These are phyloP conservation scores for Alternaria sp. DNA, from an alignment of 2,329 filamentous ascomycete genomes.

Conservation along the genomic window DNA sequence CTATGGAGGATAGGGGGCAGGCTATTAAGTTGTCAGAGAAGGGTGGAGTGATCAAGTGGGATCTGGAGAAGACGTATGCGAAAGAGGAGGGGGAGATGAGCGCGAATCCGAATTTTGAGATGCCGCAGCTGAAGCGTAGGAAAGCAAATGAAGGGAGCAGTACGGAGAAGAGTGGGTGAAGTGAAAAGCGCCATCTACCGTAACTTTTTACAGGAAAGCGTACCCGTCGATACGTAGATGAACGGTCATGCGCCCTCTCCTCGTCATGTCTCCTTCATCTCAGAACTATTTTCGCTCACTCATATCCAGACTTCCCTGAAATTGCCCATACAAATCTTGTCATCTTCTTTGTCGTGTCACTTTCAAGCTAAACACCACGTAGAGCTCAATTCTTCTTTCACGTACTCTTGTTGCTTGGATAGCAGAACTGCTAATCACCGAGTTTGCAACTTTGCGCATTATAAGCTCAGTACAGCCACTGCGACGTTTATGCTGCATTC, in stretches of 20 bases:
- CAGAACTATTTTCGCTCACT: too few species aligned
- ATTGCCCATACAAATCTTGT: too few species aligned
- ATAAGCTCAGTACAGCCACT: too few species aligned
- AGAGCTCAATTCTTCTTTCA: too few species aligned
- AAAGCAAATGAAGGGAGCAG: not conserved
- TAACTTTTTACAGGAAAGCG: not conserved
- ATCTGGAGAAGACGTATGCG: slow-evolving; percentile 25
- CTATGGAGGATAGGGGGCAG: slow-evolving; percentile 33
- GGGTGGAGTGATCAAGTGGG: slow-evolving; percentile 35
- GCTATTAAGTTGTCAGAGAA: slow-evolving; percentile 32
- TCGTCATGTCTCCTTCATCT: too few species aligned
- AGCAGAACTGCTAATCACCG: too few species aligned
- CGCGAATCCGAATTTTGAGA: slow-evolving; percentile 31
- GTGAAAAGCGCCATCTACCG: not conserved
- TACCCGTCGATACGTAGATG: not conserved
- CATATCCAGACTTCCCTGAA: too few species aligned
- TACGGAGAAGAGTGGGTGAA: not conserved
- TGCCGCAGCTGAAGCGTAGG: slow-evolving; percentile 12
- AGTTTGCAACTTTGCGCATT: too few species aligned
- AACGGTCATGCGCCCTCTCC: too few species aligned
- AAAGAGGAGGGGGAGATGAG: slow-evolving; percentile 23
- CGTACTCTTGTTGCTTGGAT: too few species aligned
- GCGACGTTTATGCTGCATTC: not conserved
- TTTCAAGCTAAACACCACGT: not conserved
- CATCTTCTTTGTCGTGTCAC: too few species aligned